Percentiles rank a stretch among this genome's conserved stretches.
Conservation (phyloP, 495 filamentous ascomycete species). For the Poronia punctata region DNA sequence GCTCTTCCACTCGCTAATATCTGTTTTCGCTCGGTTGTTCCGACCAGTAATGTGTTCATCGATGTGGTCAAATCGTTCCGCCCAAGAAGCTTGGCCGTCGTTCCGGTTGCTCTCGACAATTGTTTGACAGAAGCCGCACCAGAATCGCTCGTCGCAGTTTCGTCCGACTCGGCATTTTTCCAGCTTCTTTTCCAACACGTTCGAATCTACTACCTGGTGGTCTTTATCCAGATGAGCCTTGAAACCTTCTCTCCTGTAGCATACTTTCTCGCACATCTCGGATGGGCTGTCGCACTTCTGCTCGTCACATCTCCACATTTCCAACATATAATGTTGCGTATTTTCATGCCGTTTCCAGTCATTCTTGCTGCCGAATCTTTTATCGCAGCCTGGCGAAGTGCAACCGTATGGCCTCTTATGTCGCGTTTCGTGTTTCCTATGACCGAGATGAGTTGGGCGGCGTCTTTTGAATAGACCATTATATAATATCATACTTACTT, state of each 20-base stretch:
- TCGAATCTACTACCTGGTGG: slow-evolving; percentile 40
- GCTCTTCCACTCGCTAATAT: slow-evolving; percentile 32
- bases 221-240: slow-evolving; percentile 49
- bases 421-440: slow-evolving; percentile 81
- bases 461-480: neutral
- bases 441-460: neutral
- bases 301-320: slow-evolving; percentile 70
- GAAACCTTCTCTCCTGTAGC: slow-evolving; percentile 56
- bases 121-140: slow-evolving; percentile 79
- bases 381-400: slow-evolving; percentile 66
- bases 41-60: slow-evolving; percentile 64
- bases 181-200: slow-evolving; percentile 39
- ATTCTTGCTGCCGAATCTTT: slow-evolving; percentile 83
- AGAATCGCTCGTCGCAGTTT: slow-evolving; percentile 66
- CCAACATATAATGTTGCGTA: slow-evolving; percentile 70
- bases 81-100: slow-evolving; percentile 53
- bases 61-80: slow-evolving; percentile 82
- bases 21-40: slow-evolving; percentile 15
- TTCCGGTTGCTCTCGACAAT: slow-evolving; percentile 50
- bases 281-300: slow-evolving; percentile 13
- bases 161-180: slow-evolving; percentile 56
- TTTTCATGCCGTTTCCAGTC: slow-evolving; percentile 98
- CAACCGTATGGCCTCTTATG: slow-evolving; percentile 85
- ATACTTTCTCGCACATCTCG: slow-evolving; percentile 49
- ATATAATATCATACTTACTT: slow-evolving; percentile 45